Base-by-base conservation (phyloP, 2,329 filamentous ascomycete genomes). In the Cercospora sp. region DNA sequence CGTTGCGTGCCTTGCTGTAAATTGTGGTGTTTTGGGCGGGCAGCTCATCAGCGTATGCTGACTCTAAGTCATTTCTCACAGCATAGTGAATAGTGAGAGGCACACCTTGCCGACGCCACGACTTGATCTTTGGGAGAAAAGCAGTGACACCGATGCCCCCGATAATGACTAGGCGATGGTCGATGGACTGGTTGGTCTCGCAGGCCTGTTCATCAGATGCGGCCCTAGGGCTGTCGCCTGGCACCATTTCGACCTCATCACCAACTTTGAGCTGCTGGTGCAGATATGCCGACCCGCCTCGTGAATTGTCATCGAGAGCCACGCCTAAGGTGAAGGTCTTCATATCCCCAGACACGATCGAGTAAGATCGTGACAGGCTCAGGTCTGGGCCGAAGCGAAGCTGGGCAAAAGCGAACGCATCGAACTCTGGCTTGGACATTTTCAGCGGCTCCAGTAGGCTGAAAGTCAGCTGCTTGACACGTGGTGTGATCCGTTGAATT, bases 81-180 rank as follows among this genome's bases (percentile, higher is more conserved):
- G 85, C 87, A 68, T 87, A 89, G 77, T 90, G 88, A 48, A 90
- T 76, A 23, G 81, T 79, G 42, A 82, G 83, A 65, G 83, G 82
- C 75, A 77, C 69, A n/a, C 71, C 69, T 1, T 70, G 64, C 2
- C 58, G 39, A 5, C 75, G 63, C 12, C 80, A 75, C 12, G 75
- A 69, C 60, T 84, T 77, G 3, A 87, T 74, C 26, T 87, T 79
- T 0, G 80, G 73, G 8, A 91, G 73, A 70, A 90, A 90, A 0
- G 89, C 89, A 1, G 89, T 91, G 69, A 91, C 85, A 0, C 89
- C 89, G 31, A 91, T 87, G 0, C 89, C 89, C 9, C 86, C 89
- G 0, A 83, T 87, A 31, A 91, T 84, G 72, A 90, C 87, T 45
- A 90, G 80, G 70, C 90, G 88, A 60, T 85, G 86, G 31, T 89